Percentiles rank a stretch among this genome's conserved stretches.
phyloP scores from a whole-genome alignment of 805 yeast species.

The Komagataella mondaviorum region DNA sequence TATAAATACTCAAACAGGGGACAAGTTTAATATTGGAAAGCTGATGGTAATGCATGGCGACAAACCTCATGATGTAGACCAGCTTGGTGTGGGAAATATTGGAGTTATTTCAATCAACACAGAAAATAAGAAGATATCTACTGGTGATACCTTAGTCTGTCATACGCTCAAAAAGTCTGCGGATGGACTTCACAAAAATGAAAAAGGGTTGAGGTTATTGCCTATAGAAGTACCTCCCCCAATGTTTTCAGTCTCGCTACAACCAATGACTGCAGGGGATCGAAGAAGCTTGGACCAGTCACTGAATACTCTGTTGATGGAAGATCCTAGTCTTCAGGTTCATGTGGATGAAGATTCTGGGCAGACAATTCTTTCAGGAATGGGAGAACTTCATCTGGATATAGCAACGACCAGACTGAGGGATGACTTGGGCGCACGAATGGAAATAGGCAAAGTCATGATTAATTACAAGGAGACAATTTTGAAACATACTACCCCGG shows the following conservation, averaged over 20 bases:
- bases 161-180: conserved; percentile 37
- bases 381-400: conserved; percentile 95
- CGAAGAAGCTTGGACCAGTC: conserved; percentile 60
- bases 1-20: conserved; percentile 56
- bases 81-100: conserved; percentile 65
- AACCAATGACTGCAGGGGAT: conserved; percentile 78
- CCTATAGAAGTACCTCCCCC: conserved; percentile 89
- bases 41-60: conserved; percentile 83
- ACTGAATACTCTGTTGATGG: conserved; percentile 51
- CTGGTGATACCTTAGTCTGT: conserved; percentile 83
- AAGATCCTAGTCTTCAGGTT: conserved; percentile 80
- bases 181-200: conserved; percentile 15
- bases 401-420: conserved; percentile 70
- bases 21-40: conserved; percentile 51
- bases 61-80: conserved; percentile 55
- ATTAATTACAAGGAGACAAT: conserved; percentile 80
- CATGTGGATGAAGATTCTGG: conserved; percentile 74
- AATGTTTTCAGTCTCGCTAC: conserved; percentile 74
- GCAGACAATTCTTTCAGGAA: conserved; percentile 81
- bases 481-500: conserved; percentile 10
- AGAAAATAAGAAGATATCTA: conserved; percentile 41
- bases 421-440: conserved; percentile 73
- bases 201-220: conserved; percentile 36
- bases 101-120: conserved; percentile 74
- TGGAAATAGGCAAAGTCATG: conserved; percentile 69